These are phyloP conservation scores for Paecilomyces fulvus DNA, from an alignment of 2,329 filamentous ascomycete genomes.

Conservation along the genomic window DNA sequence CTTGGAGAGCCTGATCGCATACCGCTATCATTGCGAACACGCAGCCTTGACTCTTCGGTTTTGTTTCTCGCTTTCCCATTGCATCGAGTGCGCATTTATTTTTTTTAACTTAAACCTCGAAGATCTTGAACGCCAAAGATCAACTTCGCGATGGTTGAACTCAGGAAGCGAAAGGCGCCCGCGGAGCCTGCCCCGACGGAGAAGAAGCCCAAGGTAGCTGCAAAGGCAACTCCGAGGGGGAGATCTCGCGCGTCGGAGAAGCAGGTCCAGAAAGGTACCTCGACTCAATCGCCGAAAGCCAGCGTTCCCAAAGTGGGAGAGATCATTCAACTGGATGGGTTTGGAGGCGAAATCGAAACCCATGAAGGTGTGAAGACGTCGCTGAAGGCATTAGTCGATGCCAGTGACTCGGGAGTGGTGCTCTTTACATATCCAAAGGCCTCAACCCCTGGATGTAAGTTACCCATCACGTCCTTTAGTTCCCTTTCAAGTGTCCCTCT, in stretches of 20 bases:
- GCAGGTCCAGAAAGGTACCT: conserved; percentile 15
- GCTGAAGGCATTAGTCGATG: conserved; percentile 69
- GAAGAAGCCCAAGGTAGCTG: conserved; percentile 20
- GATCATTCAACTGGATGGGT: conserved; percentile 45
- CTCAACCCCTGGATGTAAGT: conserved; percentile 86
- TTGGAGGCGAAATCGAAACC: conserved; percentile 67
- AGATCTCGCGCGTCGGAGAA: conserved; percentile 21
- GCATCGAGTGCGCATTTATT: neutral
- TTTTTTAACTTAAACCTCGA: conserved; percentile 1
- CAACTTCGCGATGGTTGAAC: conserved; percentile 40
- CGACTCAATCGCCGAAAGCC: conserved; percentile 7
- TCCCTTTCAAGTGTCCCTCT: neutral
- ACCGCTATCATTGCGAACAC: neutral
- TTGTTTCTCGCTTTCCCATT: neutral
- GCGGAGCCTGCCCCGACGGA: conserved; percentile 32
- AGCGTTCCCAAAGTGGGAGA: conserved; percentile 37
- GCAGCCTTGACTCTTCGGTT: neutral
- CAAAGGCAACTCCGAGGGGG: conserved; percentile 22
- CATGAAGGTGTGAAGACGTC: conserved; percentile 75
- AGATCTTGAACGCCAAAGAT: neutral
- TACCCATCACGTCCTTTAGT: conserved; percentile 6
- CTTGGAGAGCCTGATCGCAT: neutral
- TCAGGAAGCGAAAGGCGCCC: conserved; percentile 55
- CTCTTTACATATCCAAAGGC: conserved; percentile 95
- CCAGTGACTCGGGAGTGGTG: conserved; percentile 78